These are phyloP conservation scores for Termitomyces sp. DNA, from an alignment of 768 basidiomycete genomes.

Conservation along the genomic window DNA sequence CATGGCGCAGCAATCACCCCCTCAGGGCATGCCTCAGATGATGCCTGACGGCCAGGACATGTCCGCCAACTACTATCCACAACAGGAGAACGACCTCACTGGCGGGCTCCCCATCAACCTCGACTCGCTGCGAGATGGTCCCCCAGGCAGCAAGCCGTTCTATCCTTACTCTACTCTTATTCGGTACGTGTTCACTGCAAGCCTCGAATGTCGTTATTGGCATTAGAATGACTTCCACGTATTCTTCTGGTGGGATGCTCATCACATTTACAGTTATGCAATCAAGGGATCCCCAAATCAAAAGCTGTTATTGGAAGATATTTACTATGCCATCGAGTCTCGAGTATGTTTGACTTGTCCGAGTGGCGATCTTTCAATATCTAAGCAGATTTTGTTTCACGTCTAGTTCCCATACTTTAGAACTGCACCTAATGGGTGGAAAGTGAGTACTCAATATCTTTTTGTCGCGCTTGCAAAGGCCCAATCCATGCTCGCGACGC, in stretches of 20 bases:
- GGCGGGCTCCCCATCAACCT: constrained; percentile 84
- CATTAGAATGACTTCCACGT: constrained; percentile 11
- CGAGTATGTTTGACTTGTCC: constrained; percentile 46
- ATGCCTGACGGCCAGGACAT: constrained; percentile 58
- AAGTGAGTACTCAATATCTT: constrained; percentile 45
- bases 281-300: constrained; percentile 90
- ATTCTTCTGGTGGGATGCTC: constrained; percentile 7
- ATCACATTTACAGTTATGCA: constrained; percentile 57
- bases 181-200: constrained; percentile 46
- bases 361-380: background rate
- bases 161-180: constrained; percentile 91
- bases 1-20: constrained; percentile 51
- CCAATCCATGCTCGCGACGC: constrained; percentile 17
- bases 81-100: constrained; percentile 65
- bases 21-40: constrained; percentile 59
- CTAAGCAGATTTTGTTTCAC: constrained; percentile 4
- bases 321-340: constrained; percentile 89
- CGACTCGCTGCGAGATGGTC: constrained; percentile 81
- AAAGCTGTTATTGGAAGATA: constrained; percentile 81
- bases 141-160: constrained; percentile 85
- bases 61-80: constrained; percentile 63
- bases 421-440: constrained; percentile 87
- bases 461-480: constrained; percentile 1
- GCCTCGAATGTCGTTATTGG: constrained; percentile 1
- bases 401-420: constrained; percentile 83